Conservation (phyloP, 495 filamentous ascomycete genomes). For the Ascobolus immersus region DNA sequence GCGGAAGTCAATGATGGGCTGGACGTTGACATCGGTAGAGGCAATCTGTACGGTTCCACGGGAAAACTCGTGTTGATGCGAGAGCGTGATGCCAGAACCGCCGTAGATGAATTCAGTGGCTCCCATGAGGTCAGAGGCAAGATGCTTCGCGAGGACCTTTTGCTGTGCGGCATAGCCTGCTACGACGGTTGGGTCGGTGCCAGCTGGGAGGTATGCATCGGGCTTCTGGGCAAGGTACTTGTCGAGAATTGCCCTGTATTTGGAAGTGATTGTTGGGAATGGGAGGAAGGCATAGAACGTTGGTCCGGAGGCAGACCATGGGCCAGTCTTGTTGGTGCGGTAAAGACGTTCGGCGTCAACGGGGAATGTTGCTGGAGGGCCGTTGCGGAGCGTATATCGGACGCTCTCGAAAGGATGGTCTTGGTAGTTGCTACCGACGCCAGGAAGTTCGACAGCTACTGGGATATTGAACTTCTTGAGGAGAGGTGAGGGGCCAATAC, state of each 20-base stretch:
- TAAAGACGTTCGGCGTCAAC: too few relatives aligned
- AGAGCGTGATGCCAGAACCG: too few relatives aligned
- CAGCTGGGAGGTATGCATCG: constrained; percentile 15
- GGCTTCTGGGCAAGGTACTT: too few relatives aligned
- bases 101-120: constrained; percentile 12
- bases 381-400: too few relatives aligned
- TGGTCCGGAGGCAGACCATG: constrained; percentile 16
- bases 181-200: constrained; percentile 19
- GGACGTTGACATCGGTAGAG: constrained; percentile 16
- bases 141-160: constrained; percentile 7
- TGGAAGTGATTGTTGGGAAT: too few relatives aligned
- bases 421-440: too few relatives aligned
- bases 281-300: too few relatives aligned
- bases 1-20: constrained; percentile 15
- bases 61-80: constrained; percentile 16
- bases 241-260: too few relatives aligned
- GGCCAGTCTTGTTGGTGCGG: constrained; percentile 17
- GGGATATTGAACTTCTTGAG: constrained; percentile 17
- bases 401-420: too few relatives aligned
- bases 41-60: constrained; percentile 21
- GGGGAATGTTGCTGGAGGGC: too few relatives aligned
- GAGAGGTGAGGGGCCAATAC: constrained; percentile 19
- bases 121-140: constrained; percentile 6
- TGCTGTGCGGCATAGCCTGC: constrained; percentile 14
- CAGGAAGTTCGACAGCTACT: constrained; percentile 19